These are phyloP conservation scores for Rhizophlyctis rosea DNA, from an alignment of 192 early-diverging fungal genomes.

Conservation along the genomic window DNA sequence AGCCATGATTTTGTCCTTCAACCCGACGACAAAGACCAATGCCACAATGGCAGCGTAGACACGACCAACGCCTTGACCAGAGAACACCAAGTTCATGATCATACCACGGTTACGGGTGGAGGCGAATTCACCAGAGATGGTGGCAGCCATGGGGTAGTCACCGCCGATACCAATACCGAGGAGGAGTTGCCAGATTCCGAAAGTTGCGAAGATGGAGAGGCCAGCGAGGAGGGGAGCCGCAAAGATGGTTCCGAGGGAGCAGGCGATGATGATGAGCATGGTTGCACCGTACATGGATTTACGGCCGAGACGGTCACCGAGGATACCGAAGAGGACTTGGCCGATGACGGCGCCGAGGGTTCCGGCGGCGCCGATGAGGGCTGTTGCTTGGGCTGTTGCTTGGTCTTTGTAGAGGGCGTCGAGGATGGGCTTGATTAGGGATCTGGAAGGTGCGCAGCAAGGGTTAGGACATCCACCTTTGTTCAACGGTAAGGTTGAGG, in stretches of 20 bases:
- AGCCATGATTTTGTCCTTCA: conserved; percentile 58
- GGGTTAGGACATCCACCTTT: conserved; percentile 20
- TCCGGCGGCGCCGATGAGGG: no score
- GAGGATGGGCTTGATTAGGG: conserved; percentile 26
- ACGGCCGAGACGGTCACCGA: conserved; percentile 80
- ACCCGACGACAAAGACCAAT: conserved; percentile 62
- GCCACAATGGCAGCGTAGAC: conserved; percentile 67
- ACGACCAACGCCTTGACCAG: conserved; percentile 83
- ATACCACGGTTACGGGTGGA: conserved; percentile 67
- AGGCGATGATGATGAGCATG: conserved; percentile 75
- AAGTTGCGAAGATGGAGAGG: conserved; percentile 58
- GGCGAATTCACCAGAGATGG: conserved; percentile 82
- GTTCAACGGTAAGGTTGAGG: conserved; percentile 84
- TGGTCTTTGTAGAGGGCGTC: conserved; percentile 13
- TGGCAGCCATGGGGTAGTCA: conserved; percentile 84
- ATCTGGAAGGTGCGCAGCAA: no score
- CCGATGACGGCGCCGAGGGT: conserved; percentile 88
- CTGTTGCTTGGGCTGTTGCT: conserved; percentile 43
- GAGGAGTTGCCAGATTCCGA: conserved; percentile 79
- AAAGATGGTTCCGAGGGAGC: conserved; percentile 73
- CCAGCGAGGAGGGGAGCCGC: conserved; percentile 60
- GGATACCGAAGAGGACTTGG: conserved; percentile 78
- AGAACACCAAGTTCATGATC: conserved; percentile 78
- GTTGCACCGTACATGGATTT: conserved; percentile 76
- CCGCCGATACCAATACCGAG: conserved; percentile 84